A percentile compares a stretch with the other conserved stretches of the same genome.
These are phyloP conservation scores for Phialophora tarda DNA, from an alignment of 2,329 filamentous ascomycete species.

Conservation along the genomic window DNA sequence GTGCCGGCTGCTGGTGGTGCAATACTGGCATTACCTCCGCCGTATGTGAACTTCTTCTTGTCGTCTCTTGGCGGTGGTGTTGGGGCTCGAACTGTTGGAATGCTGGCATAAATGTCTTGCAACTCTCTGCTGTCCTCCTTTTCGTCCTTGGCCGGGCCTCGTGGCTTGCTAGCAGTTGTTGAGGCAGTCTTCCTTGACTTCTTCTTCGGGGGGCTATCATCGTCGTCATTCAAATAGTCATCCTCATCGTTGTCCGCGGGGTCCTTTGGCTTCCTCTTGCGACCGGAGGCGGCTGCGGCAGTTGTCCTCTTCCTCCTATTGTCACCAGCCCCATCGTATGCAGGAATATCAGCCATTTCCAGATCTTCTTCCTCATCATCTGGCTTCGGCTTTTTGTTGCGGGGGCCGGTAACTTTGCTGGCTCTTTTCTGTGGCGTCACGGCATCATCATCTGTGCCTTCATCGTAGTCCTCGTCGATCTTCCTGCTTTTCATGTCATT, in stretches of 20 bases:
- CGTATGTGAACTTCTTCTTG: conserved; percentile 70
- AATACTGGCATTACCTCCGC: conserved; percentile 61
- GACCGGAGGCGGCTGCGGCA: conserved; percentile 40
- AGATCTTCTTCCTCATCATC: conserved; percentile 44
- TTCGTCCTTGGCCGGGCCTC: conserved; percentile 68
- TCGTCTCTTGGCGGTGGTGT: conserved; percentile 75
- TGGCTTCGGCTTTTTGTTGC: conserved; percentile 32
- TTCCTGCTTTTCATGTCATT: conserved; percentile 71
- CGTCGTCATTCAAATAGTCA: conserved; percentile 43
- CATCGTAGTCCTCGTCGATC: conserved; percentile 72
- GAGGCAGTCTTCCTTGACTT: conserved; percentile 45
- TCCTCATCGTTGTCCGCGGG: conserved; percentile 56
- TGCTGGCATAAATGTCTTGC: conserved; percentile 84
- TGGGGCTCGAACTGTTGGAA: conserved; percentile 80
- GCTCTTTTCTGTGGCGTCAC: conserved; percentile 48
- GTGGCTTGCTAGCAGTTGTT: conserved; percentile 54
- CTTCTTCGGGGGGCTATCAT: conserved; percentile 63
- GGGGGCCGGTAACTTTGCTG: conserved; percentile 20
- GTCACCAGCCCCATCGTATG: conserved; percentile 44
- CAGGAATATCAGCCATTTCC: conserved; percentile 35
- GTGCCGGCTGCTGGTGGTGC: conserved; percentile 67
- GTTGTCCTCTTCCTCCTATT: conserved; percentile 45
- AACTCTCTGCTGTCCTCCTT: conserved; percentile 73
- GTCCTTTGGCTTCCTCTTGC: conserved; percentile 65
- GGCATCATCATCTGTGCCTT: conserved; percentile 61